Conservation (phyloP, 2,329 filamentous ascomycete species). For the Ploettnerulaceae sp. region DNA sequence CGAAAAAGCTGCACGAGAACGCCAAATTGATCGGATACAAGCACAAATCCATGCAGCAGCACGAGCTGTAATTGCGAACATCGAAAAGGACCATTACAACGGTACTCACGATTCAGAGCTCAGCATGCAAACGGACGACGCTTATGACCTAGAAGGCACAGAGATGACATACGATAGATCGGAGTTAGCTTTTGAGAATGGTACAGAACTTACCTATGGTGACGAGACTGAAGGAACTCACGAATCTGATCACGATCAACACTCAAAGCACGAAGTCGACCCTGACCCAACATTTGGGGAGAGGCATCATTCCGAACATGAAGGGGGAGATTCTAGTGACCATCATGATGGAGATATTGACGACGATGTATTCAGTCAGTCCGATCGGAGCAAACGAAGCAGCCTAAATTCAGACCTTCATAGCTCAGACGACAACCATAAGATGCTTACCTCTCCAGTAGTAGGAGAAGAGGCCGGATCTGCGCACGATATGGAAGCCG, state of each 20-base stretch:
- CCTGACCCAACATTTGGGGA: constrained; percentile 10
- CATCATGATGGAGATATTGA: constrained; percentile 34
- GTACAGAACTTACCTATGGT: constrained; percentile 22
- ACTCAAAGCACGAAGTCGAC: constrained; percentile 8
- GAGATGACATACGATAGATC: constrained; percentile 30
- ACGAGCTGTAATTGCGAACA: constrained; percentile 45
- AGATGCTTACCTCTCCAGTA: constrained; percentile 26
- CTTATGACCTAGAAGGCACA: constrained; percentile 26
- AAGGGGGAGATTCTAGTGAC: constrained; percentile 29
- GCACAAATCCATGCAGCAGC: constrained; percentile 51
- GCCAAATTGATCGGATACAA: constrained; percentile 38
- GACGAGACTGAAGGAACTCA: constrained; percentile 14
- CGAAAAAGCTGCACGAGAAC: constrained; percentile 22
- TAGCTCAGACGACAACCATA: constrained; percentile 28
- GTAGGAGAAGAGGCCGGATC: constrained; percentile 31
- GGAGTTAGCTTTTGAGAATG: constrained; percentile 22
- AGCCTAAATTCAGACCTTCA: constrained; percentile 28
- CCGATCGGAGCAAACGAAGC: constrained; percentile 21
- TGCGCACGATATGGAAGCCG: constrained; percentile 37
- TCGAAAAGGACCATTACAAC: constrained; percentile 38
- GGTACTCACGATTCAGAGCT: constrained; percentile 33
- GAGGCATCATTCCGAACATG: constrained; percentile 23
- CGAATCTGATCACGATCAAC: constrained; percentile 14
- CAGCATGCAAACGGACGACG: constrained; percentile 33
- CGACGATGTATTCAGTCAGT: constrained; percentile 34